These are phyloP conservation scores for Penicillium rolfsii DNA, from an alignment of 2,329 filamentous ascomycete genomes.

Conservation along the genomic window DNA sequence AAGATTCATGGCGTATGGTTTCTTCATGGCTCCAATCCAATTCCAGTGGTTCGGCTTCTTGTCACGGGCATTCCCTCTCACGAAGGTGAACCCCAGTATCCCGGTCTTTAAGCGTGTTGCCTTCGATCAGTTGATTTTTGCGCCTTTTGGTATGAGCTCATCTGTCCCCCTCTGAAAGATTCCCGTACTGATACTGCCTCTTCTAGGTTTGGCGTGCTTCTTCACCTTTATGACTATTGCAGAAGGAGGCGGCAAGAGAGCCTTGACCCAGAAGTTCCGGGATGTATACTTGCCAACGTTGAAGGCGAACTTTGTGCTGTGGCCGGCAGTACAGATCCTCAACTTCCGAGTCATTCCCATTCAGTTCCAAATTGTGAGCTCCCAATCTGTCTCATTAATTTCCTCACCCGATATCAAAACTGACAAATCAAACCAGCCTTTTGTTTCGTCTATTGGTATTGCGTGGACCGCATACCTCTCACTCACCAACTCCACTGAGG, in stretches of 20 bases:
- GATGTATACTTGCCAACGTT: constrained; percentile 93
- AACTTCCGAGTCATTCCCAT: constrained; percentile 96
- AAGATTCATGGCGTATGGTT: constrained; percentile 96
- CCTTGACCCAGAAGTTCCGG: constrained; percentile 79
- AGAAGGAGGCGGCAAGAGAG: constrained; percentile 83
- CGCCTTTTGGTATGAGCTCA: constrained; percentile 70
- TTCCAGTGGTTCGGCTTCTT: constrained; percentile 96
- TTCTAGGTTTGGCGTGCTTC: constrained; percentile 74
- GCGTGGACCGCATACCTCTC: constrained; percentile 98
- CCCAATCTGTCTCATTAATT: not conserved
- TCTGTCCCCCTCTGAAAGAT: not conserved
- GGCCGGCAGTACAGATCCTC: constrained; percentile 93
- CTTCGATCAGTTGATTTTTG: constrained; percentile 91
- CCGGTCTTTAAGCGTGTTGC: constrained; percentile 88
- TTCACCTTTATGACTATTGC: constrained; percentile 96
- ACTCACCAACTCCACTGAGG: constrained; percentile 83
- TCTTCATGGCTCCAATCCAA: constrained; percentile 92
- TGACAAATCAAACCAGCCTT: constrained; percentile 64
- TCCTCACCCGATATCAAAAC: constrained; percentile 2
- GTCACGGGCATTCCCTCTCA: constrained; percentile 78
- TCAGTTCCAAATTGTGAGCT: constrained; percentile 90
- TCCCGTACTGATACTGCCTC: constrained; percentile 10
- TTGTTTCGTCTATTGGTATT: constrained; percentile 93
- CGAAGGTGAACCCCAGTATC: constrained; percentile 70
- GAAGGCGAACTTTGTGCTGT: constrained; percentile 93